Base-by-base conservation (phyloP, 768 basidiomycete genomes). In the Rossbeevera mucosa region DNA sequence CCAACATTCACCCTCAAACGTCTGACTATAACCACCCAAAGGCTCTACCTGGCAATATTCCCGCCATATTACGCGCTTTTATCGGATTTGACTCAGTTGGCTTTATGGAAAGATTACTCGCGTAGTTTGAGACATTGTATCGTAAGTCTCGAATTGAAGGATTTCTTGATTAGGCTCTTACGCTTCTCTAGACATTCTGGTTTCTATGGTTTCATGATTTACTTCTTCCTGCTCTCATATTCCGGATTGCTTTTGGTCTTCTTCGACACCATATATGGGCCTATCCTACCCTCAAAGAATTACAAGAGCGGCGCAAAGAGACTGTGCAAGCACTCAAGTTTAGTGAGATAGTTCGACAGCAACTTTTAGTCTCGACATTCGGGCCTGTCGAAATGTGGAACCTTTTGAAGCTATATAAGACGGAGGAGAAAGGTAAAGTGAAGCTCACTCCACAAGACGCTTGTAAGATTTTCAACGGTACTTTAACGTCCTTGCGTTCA, bases 141-240 rank as follows among this genome's bases (percentile, higher is more conserved):
- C 28, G 85, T 86, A 59, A 48, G 81, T 74, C 28, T 20, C 25
- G 31, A 48, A 18, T 14, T 31, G 9, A 41, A 9, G 53, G 47
- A n/a, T 31, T 36, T 18, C n/a, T 24, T 38, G 43, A 31, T 48
- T 40, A 13, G 14, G 29, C 41, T 43, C 22, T 59, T 21, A 59
- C 6, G 25, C 44, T 28, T 30, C 42, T 41, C 31, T 54, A 86
- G 86, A 51, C 72, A 1, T 87, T 78, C 56, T 87, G 86, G 86
- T 64, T 74, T 30, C 59, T 85, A 14, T 87, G 85, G 85, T 79
- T 78, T 64, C 59, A 78, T 47, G 74, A 85, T 58, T 60, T 83
- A 13, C 71, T 88, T 4, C 69, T 79, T 12, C 77, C 86, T 12
- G 73, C 75, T 7, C 61, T 83, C 22, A 54, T 83, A 44, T 62